A percentile compares a stretch with the other conserved stretches of the same genome.
These are phyloP conservation scores for Pelargonium myrrhifolium DNA, from an alignment of 441 rosid genomes.

Conservation along the genomic window DNA sequence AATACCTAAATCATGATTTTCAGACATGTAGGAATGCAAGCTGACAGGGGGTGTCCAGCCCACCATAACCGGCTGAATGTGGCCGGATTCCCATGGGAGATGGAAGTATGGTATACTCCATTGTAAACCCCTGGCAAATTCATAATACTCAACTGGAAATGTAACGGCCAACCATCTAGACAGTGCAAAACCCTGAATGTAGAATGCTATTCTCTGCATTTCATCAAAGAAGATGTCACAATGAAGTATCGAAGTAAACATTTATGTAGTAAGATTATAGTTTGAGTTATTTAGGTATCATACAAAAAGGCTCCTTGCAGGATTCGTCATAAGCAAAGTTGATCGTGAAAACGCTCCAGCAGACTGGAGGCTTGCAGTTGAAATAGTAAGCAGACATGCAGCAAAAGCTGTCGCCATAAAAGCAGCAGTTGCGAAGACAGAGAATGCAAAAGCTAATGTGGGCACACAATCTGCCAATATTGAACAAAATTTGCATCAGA, in stretches of 20 bases:
- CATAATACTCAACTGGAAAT: conserved; percentile 70
- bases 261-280: too few relatives aligned
- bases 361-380: conserved; percentile 78
- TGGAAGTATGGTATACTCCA: conserved; percentile 88
- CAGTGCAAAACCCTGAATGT: conserved; percentile 87
- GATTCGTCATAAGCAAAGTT: conserved; percentile 48
- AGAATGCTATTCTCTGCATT: conserved; percentile 68
- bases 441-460: conserved; percentile 36
- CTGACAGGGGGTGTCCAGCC: conserved; percentile 39
- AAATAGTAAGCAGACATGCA: conserved; percentile 68
- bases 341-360: conserved; percentile 56
- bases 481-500: conserved; percentile 12
- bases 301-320: conserved; percentile 79
- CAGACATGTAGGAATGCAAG: conserved; percentile 38
- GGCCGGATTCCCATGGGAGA: conserved; percentile 84
- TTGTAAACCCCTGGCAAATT: conserved; percentile 58
- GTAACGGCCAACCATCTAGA: conserved; percentile 70
- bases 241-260: background rate
- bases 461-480: conserved; percentile 60
- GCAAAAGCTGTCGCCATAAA: conserved; percentile 51
- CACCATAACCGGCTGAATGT: conserved; percentile 46
- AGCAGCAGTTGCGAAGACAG: conserved; percentile 43
- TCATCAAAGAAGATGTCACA: conserved; percentile 9
- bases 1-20: conserved; percentile 18
- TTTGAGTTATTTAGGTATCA: conserved; percentile 16